A percentile compares a stretch with the other conserved stretches of the same genome.
Evolutionary conservation across 1,284 basidiomycete genomes (phyloP).

Genomic region (Irpex rosettiformis): DNA sequence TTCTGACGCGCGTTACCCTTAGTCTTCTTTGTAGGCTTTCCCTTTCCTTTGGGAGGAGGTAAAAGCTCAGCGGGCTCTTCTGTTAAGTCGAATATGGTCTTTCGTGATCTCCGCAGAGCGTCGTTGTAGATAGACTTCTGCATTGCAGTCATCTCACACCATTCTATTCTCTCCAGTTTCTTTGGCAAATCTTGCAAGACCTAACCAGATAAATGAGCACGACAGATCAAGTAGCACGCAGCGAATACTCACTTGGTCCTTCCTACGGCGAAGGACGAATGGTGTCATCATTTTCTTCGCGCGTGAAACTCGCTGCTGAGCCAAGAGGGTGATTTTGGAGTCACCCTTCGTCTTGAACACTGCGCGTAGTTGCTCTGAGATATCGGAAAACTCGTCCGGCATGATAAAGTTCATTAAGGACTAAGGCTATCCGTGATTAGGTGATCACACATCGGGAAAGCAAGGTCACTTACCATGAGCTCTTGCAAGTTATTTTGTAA

Average conservation of each 20-base stretch:
- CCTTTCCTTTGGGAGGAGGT: constrained; percentile 28
- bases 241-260: constrained; percentile 67
- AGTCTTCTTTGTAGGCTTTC: constrained; percentile 45
- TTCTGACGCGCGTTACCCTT: constrained; percentile 45
- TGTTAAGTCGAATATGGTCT: constrained; percentile 67
- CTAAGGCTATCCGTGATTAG: constrained; percentile 39
- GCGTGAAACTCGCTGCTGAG: constrained; percentile 86
- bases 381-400: constrained; percentile 83
- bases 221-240: background rate
- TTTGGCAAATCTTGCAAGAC: constrained; percentile 91
- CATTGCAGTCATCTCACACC: constrained; percentile 88
- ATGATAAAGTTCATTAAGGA: constrained; percentile 99
- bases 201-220: constrained; percentile 33
- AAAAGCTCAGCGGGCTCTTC: constrained; percentile 33
- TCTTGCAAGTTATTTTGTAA: constrained; percentile 92
- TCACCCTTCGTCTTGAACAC: constrained; percentile 97
- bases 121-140: constrained; percentile 88
- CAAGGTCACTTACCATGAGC: constrained; percentile 71
- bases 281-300: constrained; percentile 99
- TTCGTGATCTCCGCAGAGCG: constrained; percentile 80
- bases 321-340: constrained; percentile 81
- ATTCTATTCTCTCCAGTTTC: constrained; percentile 90
- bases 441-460: background rate
- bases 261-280: constrained; percentile 93
- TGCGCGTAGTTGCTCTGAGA: constrained; percentile 76